These are phyloP conservation scores for Kwoniella dejecticola DNA, from an alignment of 768 basidiomycete species.

Conservation along the genomic window DNA sequence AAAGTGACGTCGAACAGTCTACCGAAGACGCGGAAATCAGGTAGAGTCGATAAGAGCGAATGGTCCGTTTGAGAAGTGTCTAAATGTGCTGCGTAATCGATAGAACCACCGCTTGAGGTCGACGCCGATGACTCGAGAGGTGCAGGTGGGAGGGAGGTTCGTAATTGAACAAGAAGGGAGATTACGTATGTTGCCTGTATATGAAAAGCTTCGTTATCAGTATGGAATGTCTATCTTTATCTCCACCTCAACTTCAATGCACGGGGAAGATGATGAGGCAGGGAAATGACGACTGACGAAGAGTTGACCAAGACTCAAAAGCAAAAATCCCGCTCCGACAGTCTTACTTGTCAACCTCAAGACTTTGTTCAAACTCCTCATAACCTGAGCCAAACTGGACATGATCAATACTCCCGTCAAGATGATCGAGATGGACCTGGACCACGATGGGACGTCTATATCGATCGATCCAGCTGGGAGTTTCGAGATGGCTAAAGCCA, in stretches of 20 bases:
- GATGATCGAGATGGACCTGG: slow-evolving; percentile 50
- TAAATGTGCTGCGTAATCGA: background rate
- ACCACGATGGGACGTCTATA: slow-evolving; percentile 48
- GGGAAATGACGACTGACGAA: slow-evolving; percentile 40
- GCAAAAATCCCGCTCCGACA: slow-evolving; percentile 51
- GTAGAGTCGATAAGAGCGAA: slow-evolving; percentile 49
- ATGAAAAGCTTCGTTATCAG: background rate
- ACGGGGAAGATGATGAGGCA: no score
- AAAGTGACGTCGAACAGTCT: slow-evolving; percentile 52
- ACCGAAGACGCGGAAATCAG: slow-evolving; percentile 53
- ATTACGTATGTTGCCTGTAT: slow-evolving; percentile 52
- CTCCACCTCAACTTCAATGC: no score
- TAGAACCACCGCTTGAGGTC: background rate
- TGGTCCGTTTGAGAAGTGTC: slow-evolving; percentile 21
- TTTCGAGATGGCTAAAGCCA: slow-evolving; percentile 47
- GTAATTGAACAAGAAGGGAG: slow-evolving; percentile 52
- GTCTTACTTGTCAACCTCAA: slow-evolving; percentile 51
- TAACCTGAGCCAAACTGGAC: slow-evolving; percentile 51
- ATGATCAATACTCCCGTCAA: slow-evolving; percentile 52
- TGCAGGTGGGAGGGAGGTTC: slow-evolving; percentile 46
- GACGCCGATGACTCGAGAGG: slow-evolving; percentile 1
- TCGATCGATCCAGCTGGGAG: slow-evolving; percentile 42
- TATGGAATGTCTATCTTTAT: background rate
- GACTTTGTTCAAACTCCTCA: slow-evolving; percentile 47
- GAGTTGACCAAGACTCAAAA: slow-evolving; percentile 50